phyloP scores from a whole-genome alignment of 1,284 basidiomycete genomes.

The Ustilago cynodontis region DNA sequence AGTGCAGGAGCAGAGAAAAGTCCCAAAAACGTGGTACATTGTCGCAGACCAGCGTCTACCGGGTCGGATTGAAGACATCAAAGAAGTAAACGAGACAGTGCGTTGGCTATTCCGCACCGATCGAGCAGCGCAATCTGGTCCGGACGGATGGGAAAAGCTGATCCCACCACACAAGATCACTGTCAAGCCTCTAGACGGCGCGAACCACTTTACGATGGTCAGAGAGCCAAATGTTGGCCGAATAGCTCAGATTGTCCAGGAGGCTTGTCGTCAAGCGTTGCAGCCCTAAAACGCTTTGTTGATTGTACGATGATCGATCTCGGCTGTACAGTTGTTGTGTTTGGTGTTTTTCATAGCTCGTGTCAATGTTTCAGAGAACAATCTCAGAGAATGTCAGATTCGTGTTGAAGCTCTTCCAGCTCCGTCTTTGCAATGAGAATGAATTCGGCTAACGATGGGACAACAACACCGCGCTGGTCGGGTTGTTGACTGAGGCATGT shows the following conservation, averaged over 20 bases:
- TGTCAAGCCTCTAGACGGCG: slow-evolving; percentile 8
- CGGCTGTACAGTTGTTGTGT: no score
- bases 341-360: no score
- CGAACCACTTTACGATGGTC: slow-evolving; percentile 51
- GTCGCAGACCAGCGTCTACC: slow-evolving; percentile 29
- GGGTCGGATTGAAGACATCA: slow-evolving; percentile 26
- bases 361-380: no score
- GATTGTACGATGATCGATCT: no score
- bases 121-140: slow-evolving; percentile 9
- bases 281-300: no score
- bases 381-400: no score
- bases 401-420: no score
- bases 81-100: slow-evolving; percentile 41
- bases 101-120: slow-evolving; percentile 30
- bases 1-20: not conserved
- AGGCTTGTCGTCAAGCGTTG: slow-evolving; percentile 13
- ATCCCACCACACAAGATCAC: slow-evolving; percentile 13
- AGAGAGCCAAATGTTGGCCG: slow-evolving; percentile 8
- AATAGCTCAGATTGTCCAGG: slow-evolving; percentile 13
- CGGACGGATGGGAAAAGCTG: slow-evolving; percentile 44
- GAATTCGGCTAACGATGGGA: no score
- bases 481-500: no score
- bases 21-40: slow-evolving; percentile 23
- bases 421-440: no score
- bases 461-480: no score